Base-by-base conservation (phyloP, 106 monocot genomes). In the Dactylorhiza incarnata region DNA sequence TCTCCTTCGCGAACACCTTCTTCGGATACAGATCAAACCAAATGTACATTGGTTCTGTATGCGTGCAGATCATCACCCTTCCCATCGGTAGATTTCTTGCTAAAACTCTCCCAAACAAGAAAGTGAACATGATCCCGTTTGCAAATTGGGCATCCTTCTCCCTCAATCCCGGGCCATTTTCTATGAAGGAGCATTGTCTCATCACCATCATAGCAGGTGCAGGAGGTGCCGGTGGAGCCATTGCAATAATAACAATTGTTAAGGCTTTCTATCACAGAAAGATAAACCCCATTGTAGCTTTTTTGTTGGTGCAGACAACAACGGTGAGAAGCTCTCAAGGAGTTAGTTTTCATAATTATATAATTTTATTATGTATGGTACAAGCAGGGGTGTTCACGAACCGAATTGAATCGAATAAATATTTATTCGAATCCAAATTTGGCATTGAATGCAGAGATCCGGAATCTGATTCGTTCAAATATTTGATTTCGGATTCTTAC, bases 151-250 rank as follows among this genome's bases (percentile, higher is more conserved):
- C 29, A 2, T 81, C 78, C n/a, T 87, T 87, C 45, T 87, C 87
- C 10, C 75, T 87, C 19, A 87, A 87, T 74, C 87, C 87, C 0
- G 86, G 86, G 16, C 86, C 86, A 5, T 86, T 83, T 70, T 80
- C 78, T 49, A 61, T 86, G 70, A 83, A 87, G 69, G 86, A 86
- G 77, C 86, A 86, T 74, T 77, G 80, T 9, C 77, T 83, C 45
- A 80, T 86, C 77, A 83, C 83, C 44, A 86, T 86, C 51, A 73
- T 83, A 17, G 83, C 83, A 8, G 82, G 82, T 48, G 50, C 84
- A 0, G 81, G 84, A 1, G 71, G 73, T 20, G 59, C 53, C 3
- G 76, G 76, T 5, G 80, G 71, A 37, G 83, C 83, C 3, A 44
- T 83, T 16, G 12, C 45, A 47, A 83, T 83, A 26, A 71, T 87